Conservation (phyloP, 345 rosid genomes). For the Eucalyptus victrix region DNA sequence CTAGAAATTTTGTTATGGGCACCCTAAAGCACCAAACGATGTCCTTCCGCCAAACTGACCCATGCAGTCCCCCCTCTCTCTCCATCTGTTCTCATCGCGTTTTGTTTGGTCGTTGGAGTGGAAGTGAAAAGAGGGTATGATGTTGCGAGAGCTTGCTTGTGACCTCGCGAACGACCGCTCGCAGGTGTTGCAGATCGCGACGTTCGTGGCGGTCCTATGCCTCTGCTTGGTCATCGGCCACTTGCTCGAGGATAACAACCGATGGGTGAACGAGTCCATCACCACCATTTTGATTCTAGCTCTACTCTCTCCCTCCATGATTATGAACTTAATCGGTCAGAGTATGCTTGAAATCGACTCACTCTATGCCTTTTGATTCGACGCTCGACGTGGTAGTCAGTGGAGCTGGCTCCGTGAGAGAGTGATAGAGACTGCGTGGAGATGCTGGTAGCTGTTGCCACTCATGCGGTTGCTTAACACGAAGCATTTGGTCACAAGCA, state of each 20-base stretch:
- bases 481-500: not conserved
- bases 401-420: not conserved
- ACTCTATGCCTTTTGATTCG: not conserved
- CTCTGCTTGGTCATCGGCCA: constrained; percentile 66
- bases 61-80: not conserved
- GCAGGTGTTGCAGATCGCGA: constrained; percentile 46
- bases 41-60: too few species aligned
- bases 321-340: not conserved
- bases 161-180: constrained; percentile 14
- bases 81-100: not conserved
- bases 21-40: too few species aligned
- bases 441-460: not conserved
- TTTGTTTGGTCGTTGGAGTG: not conserved
- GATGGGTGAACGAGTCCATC: constrained; percentile 86
- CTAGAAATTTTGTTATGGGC: too few species aligned
- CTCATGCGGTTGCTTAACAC: not conserved
- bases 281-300: constrained; percentile 64
- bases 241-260: constrained; percentile 59
- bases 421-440: not conserved
- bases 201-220: constrained; percentile 67
- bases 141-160: not conserved
- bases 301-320: not conserved
- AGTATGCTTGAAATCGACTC: not conserved
- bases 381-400: not conserved
- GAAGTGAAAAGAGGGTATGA: not conserved